phyloP scores from a whole-genome alignment of 108 stramenopile genomes.

The Aurantiochytrium sp. region DNA sequence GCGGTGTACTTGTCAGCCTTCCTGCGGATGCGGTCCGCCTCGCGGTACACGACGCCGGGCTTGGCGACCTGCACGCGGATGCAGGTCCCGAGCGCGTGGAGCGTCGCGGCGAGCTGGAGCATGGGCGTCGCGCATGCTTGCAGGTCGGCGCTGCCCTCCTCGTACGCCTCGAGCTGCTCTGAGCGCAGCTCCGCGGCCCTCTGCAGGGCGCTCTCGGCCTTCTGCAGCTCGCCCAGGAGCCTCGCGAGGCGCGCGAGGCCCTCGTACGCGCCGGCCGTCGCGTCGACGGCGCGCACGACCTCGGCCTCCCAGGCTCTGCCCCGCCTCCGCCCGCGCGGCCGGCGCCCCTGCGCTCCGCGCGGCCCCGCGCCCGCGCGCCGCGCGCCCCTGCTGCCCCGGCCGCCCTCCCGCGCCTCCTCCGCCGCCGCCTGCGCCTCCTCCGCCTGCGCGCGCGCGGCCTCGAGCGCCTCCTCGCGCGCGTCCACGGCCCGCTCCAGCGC shows the following conservation, averaged over 20 bases:
- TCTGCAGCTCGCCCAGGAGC: neutral
- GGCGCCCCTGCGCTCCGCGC: too few species aligned
- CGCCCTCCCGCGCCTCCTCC: too few species aligned
- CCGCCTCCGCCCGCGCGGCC: too few species aligned
- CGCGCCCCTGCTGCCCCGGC: too few species aligned
- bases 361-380: too few species aligned
- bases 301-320: too few species aligned
- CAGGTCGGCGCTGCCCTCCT: neutral
- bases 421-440: too few species aligned
- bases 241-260: neutral
- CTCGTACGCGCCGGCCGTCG: neutral
- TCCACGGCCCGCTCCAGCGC: too few species aligned
- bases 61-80: neutral
- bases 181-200: neutral
- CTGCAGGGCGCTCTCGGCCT: neutral
- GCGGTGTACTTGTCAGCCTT: neutral
- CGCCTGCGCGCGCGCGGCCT: too few species aligned
- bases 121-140: neutral
- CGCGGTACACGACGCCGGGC: neutral
- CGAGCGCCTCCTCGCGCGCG: too few species aligned
- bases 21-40: neutral
- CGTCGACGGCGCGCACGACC: neutral
- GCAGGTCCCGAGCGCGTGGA: neutral
- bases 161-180: neutral
- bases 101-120: neutral